phyloP scores from a whole-genome alignment of 75 land plant genomes.

The Sequoiadendron giganteum region DNA sequence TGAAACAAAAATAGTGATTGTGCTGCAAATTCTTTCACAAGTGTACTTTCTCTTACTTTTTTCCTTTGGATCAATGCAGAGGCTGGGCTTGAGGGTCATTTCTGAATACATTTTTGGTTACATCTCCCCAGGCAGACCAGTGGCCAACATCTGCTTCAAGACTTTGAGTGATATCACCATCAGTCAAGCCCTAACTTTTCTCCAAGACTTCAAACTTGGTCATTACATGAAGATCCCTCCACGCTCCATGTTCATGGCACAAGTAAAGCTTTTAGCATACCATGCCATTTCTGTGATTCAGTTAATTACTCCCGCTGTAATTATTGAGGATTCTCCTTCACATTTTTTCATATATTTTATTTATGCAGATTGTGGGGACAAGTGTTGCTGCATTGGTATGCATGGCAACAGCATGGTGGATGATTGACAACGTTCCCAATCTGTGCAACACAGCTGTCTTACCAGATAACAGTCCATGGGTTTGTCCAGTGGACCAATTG shows the following conservation, averaged over 20 bases:
- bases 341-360: neutral
- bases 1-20: no score
- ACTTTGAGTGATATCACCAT: conserved; percentile 79
- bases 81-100: conserved; percentile 74
- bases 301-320: neutral
- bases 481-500: conserved; percentile 52
- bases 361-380: conserved; percentile 42
- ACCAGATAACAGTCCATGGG: conserved; percentile 50
- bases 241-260: conserved; percentile 72
- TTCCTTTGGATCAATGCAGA: conserved; percentile 25
- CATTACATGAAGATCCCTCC: conserved; percentile 92
- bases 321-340: no score
- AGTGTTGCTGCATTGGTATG: conserved; percentile 37
- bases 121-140: conserved; percentile 65
- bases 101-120: conserved; percentile 83
- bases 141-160: conserved; percentile 87
- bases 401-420: conserved; percentile 48
- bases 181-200: conserved; percentile 73
- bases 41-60: neutral
- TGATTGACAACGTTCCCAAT: conserved; percentile 31
- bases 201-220: conserved; percentile 73
- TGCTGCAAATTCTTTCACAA: no score
- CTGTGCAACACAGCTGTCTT: conserved; percentile 33
- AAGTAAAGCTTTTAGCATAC: conserved; percentile 27
- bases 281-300: neutral